phyloP scores from a whole-genome alignment of 2,329 filamentous ascomycete species.

The Phoma herbarum region DNA sequence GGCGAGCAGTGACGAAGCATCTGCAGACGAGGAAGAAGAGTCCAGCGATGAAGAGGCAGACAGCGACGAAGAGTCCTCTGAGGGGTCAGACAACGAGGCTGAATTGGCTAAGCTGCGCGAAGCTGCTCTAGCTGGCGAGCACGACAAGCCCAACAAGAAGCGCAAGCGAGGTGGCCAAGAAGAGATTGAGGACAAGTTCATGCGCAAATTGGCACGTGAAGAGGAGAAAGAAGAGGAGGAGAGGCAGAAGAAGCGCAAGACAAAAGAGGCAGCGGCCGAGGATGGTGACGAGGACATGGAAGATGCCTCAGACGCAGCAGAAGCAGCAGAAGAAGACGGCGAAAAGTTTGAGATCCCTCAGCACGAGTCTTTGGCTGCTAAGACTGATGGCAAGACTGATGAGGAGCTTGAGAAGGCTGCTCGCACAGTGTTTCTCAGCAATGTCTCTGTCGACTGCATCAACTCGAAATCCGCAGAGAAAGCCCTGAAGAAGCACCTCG shows the following conservation, averaged over 20 bases:
- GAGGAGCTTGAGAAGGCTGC: slow-evolving; percentile 82
- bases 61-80: slow-evolving; percentile 31
- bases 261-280: slow-evolving; percentile 31
- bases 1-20: slow-evolving; percentile 41
- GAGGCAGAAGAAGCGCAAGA: slow-evolving; percentile 49
- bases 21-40: slow-evolving; percentile 54
- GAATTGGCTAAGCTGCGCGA: slow-evolving; percentile 39
- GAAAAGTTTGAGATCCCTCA: slow-evolving; percentile 63
- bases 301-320: slow-evolving; percentile 19
- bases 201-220: slow-evolving; percentile 67
- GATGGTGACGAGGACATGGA: slow-evolving; percentile 39
- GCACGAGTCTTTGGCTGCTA: slow-evolving; percentile 59
- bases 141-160: slow-evolving; percentile 48
- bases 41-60: slow-evolving; percentile 42
- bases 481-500: slow-evolving; percentile 76
- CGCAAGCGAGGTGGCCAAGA: slow-evolving; percentile 66
- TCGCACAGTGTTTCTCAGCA: slow-evolving; percentile 91
- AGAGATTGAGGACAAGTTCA: slow-evolving; percentile 74
- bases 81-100: slow-evolving; percentile 35
- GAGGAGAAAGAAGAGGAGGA: slow-evolving; percentile 54
- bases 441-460: slow-evolving; percentile 85
- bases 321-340: slow-evolving; percentile 51
- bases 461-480: slow-evolving; percentile 84
- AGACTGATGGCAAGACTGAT: slow-evolving; percentile 51
- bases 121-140: slow-evolving; percentile 38